Percentiles rank a stretch among this genome's conserved stretches.
Conservation (phyloP, 306 rosid genomes). For the Lathyrus sativus region DNA sequence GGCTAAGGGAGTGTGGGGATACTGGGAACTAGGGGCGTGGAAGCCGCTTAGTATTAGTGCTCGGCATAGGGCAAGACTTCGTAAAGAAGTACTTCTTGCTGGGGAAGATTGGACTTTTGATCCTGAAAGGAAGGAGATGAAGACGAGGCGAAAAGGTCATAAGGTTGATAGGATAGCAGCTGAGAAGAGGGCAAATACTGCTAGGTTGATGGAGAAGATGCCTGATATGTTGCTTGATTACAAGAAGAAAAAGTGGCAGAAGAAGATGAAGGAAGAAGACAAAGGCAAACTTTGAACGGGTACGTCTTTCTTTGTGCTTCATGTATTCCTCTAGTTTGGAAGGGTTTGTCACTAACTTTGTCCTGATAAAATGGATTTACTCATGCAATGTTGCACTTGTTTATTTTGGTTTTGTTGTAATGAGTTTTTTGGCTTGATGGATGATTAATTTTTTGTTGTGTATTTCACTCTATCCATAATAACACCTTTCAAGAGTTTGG, state of each 20-base stretch:
- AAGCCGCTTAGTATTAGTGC: constrained; percentile 76
- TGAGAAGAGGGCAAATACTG: constrained; percentile 79
- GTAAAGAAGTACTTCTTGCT: constrained; percentile 76
- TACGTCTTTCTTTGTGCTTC: constrained; percentile 24
- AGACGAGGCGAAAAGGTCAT: constrained; percentile 86
- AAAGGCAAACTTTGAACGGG: constrained; percentile 50
- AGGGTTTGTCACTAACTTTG: background rate
- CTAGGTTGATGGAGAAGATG: constrained; percentile 84
- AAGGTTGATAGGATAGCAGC: constrained; percentile 76
- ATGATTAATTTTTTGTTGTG: constrained; percentile 27
- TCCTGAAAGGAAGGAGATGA: constrained; percentile 81
- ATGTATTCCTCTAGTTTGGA: background rate
- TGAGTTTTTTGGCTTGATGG: constrained; percentile 12
- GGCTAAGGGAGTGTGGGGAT: constrained; percentile 86
- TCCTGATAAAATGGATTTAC: constrained; percentile 1
- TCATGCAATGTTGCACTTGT: constrained; percentile 7
- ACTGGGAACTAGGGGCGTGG: constrained; percentile 94
- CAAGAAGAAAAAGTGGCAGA: constrained; percentile 90
- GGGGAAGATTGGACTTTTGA: constrained; percentile 83
- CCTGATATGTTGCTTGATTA: constrained; percentile 69
- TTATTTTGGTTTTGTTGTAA: constrained; percentile 11
- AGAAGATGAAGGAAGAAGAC: constrained; percentile 97
- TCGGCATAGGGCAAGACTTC: constrained; percentile 67
- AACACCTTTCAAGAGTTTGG: constrained; percentile 29
- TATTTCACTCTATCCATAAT: constrained; percentile 28